These are phyloP conservation scores for Wickerhamiella australiensis DNA, from an alignment of 805 yeast genomes.

Conservation along the genomic window DNA sequence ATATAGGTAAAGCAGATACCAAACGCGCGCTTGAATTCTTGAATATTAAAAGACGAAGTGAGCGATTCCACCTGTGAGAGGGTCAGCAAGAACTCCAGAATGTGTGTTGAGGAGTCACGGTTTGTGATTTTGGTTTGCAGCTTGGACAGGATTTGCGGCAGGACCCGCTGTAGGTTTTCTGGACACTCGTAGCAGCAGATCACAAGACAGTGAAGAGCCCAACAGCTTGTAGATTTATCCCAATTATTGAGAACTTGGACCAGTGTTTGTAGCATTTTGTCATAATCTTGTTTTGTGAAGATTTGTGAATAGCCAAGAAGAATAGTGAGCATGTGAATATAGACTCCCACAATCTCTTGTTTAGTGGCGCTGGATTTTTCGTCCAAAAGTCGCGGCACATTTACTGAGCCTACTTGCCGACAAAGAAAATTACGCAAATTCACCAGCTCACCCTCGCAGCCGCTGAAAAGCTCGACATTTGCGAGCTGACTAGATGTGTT, in stretches of 20 bases:
- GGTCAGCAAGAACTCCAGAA: constrained; percentile 60
- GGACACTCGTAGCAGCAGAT: constrained; percentile 77
- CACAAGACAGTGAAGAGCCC: constrained; percentile 63
- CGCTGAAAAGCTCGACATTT: constrained; percentile 40
- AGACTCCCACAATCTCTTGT: constrained; percentile 24
- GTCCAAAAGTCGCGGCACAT: constrained; percentile 5
- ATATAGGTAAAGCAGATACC: constrained; percentile 74
- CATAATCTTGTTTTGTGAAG: constrained; percentile 48
- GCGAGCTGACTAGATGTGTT: constrained; percentile 61
- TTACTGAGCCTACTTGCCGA: constrained; percentile 37
- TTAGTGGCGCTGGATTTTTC: neutral
- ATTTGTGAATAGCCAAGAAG: constrained; percentile 40
- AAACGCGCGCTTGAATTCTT: constrained; percentile 67
- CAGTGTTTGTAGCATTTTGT: constrained; percentile 48
- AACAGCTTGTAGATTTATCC: constrained; percentile 60
- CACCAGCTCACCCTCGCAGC: constrained; percentile 30
- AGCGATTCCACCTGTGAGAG: constrained; percentile 54
- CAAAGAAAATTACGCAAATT: constrained; percentile 39
- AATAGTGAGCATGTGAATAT: constrained; percentile 45
- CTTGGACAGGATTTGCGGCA: constrained; percentile 57
- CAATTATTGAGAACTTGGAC: constrained; percentile 54
- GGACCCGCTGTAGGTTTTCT: constrained; percentile 50
- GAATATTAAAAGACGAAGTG: constrained; percentile 59
- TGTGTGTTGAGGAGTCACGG: constrained; percentile 56
- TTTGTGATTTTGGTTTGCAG: constrained; percentile 65